phyloP scores from a whole-genome alignment of 768 basidiomycete species.

The Mycena indigotica region DNA sequence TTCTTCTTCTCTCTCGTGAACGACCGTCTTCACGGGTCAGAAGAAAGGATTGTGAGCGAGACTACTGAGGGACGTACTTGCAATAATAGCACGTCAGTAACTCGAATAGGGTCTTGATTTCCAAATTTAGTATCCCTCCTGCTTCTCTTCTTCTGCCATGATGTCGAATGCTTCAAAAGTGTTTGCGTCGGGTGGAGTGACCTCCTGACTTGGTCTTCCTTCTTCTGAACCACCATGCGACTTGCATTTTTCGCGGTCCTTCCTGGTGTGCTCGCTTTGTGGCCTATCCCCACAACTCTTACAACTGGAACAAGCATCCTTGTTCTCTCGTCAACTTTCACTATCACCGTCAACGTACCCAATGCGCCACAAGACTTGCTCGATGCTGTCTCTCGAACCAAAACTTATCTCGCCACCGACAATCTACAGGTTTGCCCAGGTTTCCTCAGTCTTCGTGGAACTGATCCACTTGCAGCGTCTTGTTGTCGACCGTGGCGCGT shows the following conservation, averaged over 20 bases:
- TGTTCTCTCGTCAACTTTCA: slow-evolving; percentile 52
- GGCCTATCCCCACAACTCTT: slow-evolving; percentile 52
- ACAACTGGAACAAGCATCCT: slow-evolving; percentile 45
- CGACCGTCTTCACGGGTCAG: too few relatives aligned
- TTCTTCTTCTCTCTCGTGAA: too few relatives aligned
- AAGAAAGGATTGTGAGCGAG: too few relatives aligned
- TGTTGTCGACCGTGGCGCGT: slow-evolving; percentile 57
- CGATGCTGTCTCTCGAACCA: slow-evolving; percentile 57
- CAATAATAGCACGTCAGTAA: too few relatives aligned
- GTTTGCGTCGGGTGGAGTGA: neutral
- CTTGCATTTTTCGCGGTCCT: slow-evolving; percentile 12
- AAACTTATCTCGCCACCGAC: slow-evolving; percentile 47
- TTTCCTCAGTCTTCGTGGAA: neutral
- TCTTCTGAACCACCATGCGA: neutral
- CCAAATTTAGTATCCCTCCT: too few relatives aligned
- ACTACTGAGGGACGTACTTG: too few relatives aligned
- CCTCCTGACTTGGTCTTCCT: neutral
- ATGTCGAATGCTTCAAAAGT: too few relatives aligned
- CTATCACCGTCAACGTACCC: slow-evolving; percentile 47
- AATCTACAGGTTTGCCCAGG: slow-evolving; percentile 42
- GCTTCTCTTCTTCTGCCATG: too few relatives aligned
- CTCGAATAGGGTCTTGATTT: too few relatives aligned
- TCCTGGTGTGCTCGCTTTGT: slow-evolving; percentile 34
- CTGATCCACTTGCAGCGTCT: slow-evolving; percentile 37
- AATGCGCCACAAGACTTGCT: slow-evolving; percentile 57